These are phyloP conservation scores for Auxenochlorella protothecoides DNA, from an alignment of 139 green algal species.

Conservation along the genomic window DNA sequence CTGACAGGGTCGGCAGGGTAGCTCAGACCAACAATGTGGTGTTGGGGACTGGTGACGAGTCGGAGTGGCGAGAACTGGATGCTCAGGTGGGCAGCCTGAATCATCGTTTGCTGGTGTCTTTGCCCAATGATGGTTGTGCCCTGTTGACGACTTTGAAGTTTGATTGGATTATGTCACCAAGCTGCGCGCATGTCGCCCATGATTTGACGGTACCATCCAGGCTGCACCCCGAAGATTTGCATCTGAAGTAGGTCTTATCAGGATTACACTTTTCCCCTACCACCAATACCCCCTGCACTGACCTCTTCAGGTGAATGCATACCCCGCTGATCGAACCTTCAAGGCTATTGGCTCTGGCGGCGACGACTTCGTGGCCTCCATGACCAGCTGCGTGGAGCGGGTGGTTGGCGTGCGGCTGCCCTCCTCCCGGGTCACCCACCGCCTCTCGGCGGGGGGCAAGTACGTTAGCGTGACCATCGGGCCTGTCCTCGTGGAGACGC, in stretches of 20 bases:
- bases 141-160: no score
- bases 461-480: slow-evolving; percentile 36
- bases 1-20: slow-evolving; percentile 4
- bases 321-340: slow-evolving; percentile 32
- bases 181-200: no score
- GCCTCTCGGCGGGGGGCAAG: slow-evolving; percentile 15
- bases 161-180: no score
- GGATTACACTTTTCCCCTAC: background rate
- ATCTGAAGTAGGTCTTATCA: background rate
- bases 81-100: slow-evolving; percentile 12
- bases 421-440: slow-evolving; percentile 16
- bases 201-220: no score
- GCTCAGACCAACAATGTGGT: slow-evolving; percentile 30
- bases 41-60: slow-evolving; percentile 18
- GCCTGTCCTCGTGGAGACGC: slow-evolving; percentile 22
- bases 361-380: slow-evolving; percentile 27
- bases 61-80: slow-evolving; percentile 36
- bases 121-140: no score
- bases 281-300: background rate
- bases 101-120: no score
- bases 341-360: slow-evolving; percentile 33
- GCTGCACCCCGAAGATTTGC: no score
- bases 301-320: slow-evolving; percentile 29
- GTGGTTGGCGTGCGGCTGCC: slow-evolving; percentile 26
- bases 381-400: slow-evolving; percentile 24